Base-by-base conservation (phyloP, 768 basidiomycete species). In the Boletus eberwhitei region DNA sequence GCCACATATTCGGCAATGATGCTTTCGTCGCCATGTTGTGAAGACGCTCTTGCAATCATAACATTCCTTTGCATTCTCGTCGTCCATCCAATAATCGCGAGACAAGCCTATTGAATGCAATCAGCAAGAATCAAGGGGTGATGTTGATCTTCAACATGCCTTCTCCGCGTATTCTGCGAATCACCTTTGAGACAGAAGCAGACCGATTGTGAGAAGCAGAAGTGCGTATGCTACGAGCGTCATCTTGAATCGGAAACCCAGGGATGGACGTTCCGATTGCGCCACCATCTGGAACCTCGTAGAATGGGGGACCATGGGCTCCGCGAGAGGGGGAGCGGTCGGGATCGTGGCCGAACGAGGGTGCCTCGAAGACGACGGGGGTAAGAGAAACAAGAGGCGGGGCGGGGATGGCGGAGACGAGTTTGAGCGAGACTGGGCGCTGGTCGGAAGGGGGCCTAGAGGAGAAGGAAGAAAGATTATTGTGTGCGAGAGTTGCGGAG, bases 81-180 rank as follows among this genome's bases (percentile, higher is more conserved):
- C 95, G 57, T 93, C 91, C 94, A 98, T 98, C 97, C 97, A 99
- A 67, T 98, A 98, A 65, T 97, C 92, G 59, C 87, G 84, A 22
- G 91, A 92, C 19, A 96, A 67, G n/a, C 90, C 91, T 92, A 48
- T 34, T 12, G 3, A 21, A 50, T 58, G 14, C 11, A 5, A 52
- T 61, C 35, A 59, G 60, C 45, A 47, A 48, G 19, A 49, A 52
- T 29, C 36, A 39, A 41, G 29, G 43, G 35, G 43, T 35, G 44
- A 52, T 47, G 52, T 43, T 52, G 36, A 52, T 46, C 34, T 14
- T 49, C 7, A 24, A 65, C 69, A 57, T 61, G 80, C 94, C 93
- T 81, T 96, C 93, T 40, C 95, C 95, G 52, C 94, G 79, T 63
- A 97, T 85, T 57, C 91, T 77, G 63, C 94, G 78, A 58, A 97